phyloP scores from a whole-genome alignment of 2,329 filamentous ascomycete species.

The Periconia sp. region DNA sequence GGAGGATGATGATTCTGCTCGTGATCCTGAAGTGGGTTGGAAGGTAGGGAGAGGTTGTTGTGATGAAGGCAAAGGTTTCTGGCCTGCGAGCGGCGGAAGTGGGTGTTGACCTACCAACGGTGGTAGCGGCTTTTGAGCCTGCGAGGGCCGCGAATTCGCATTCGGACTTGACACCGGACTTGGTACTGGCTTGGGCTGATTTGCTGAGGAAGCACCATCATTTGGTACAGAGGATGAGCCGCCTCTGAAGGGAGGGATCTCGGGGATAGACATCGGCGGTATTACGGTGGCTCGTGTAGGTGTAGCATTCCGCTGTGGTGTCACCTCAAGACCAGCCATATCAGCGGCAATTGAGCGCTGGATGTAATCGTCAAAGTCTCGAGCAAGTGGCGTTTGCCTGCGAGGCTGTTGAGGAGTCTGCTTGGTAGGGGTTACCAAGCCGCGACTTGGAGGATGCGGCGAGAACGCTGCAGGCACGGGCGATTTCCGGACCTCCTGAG shows the following conservation, averaged over 20 bases:
- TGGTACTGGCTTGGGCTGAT: conserved; percentile 24
- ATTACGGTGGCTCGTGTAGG: conserved; percentile 42
- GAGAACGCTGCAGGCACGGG: conserved; percentile 40
- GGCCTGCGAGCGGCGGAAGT: conserved; percentile 29
- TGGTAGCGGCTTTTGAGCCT: conserved; percentile 25
- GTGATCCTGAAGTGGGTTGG: conserved; percentile 15
- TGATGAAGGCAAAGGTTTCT: conserved; percentile 31
- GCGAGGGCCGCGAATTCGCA: conserved; percentile 14
- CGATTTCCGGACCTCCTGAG: conserved; percentile 38
- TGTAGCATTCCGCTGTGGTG: conserved; percentile 34
- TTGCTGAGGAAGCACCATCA: conserved; percentile 24
- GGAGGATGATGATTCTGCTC: conserved; percentile 30
- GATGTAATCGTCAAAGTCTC: conserved; percentile 54
- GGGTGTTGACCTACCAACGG: conserved; percentile 29
- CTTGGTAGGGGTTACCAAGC: conserved; percentile 37
- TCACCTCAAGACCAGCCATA: conserved; percentile 48
- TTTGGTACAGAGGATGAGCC: conserved; percentile 19
- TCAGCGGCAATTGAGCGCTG: conserved; percentile 54
- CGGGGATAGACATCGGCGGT: conserved; percentile 38
- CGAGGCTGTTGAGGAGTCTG: conserved; percentile 40
- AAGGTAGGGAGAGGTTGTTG: conserved; percentile 31
- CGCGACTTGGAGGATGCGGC: conserved; percentile 34
- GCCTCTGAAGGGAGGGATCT: conserved; percentile 43
- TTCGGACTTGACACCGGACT: conserved; percentile 25
- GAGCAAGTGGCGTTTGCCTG: conserved; percentile 41